These are phyloP conservation scores for Luffa aegyptiaca DNA, from an alignment of 306 rosid species.

Conservation along the genomic window DNA sequence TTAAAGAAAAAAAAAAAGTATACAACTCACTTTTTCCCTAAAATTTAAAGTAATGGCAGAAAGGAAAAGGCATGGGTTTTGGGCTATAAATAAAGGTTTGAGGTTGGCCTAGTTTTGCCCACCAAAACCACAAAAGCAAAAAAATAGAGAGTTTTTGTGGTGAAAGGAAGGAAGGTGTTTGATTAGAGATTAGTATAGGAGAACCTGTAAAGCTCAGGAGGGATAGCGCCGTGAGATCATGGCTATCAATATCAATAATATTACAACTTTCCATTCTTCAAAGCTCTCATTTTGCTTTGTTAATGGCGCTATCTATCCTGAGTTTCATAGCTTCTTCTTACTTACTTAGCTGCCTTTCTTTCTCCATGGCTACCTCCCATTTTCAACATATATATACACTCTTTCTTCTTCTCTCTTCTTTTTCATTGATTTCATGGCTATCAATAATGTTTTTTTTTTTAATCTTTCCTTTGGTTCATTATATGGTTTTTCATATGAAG, in stretches of 20 bases:
- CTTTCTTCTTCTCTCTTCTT: not conserved
- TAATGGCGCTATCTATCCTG: constrained; percentile 21
- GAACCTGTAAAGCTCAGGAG: constrained; percentile 26
- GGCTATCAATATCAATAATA: not conserved
- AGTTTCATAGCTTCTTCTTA: constrained; percentile 18
- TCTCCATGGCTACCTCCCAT: not conserved
- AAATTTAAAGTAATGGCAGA: not conserved
- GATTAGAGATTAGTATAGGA: not conserved
- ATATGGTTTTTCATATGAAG: no score
- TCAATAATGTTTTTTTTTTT: no score
- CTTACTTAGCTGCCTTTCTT: not conserved
- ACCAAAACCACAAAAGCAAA: not conserved
- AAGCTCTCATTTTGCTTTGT: not conserved
- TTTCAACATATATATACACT: no score
- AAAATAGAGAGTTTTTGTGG: not conserved
- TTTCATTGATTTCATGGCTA: no score
- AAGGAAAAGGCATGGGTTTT: not conserved
- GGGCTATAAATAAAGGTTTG: constrained; percentile 1
- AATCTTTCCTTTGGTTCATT: no score
- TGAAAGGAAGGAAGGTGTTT: not conserved
- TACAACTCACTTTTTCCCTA: no score
- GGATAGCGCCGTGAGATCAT: constrained; percentile 13
- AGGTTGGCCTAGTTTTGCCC: not conserved
- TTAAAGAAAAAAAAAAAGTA: no score
- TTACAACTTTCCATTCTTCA: not conserved